Conservation (phyloP, 108 stramenopile genomes). For the Nitzschia sp. region DNA sequence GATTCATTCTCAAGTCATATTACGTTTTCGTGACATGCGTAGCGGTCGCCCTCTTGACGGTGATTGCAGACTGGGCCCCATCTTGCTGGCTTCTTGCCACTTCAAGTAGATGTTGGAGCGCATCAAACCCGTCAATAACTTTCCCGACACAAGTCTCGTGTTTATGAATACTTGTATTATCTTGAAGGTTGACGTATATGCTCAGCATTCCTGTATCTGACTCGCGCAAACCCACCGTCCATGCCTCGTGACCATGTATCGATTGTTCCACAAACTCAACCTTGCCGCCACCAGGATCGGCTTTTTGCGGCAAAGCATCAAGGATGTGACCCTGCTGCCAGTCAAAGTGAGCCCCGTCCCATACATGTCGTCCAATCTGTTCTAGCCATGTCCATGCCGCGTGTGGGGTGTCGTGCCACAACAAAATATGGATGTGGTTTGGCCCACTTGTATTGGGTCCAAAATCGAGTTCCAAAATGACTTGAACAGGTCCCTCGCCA, state of each 20-base stretch:
- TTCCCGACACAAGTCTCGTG: conserved; percentile 55
- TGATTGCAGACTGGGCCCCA: background rate
- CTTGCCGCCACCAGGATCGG: conserved; percentile 3
- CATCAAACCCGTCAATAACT: conserved; percentile 49
- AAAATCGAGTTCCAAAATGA: conserved; percentile 44
- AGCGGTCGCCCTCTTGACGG: conserved; percentile 24
- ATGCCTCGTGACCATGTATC: conserved; percentile 36
- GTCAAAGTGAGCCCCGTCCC: conserved; percentile 41
- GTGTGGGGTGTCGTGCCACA: conserved; percentile 57
- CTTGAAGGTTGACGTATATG: conserved; percentile 52
- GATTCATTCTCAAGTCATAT: too few species aligned
- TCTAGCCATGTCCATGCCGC: conserved; percentile 54
- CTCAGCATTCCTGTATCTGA: conserved; percentile 7
- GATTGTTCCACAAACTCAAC: conserved; percentile 47
- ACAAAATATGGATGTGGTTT: conserved; percentile 35
- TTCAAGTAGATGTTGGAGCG: conserved; percentile 42
- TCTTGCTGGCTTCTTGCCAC: conserved; percentile 8
- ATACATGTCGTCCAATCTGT: conserved; percentile 43
- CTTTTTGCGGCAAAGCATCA: conserved; percentile 5
- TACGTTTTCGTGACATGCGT: conserved; percentile 32
- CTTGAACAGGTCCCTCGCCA: conserved; percentile 53
- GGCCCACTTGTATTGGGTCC: background rate
- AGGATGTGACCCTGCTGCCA: conserved; percentile 35
- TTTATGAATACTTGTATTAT: conserved; percentile 41
- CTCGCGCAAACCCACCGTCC: conserved; percentile 50